Evolutionary conservation across 2,329 filamentous ascomycete genomes (phyloP).

Genomic region (Biscogniauxia marginata): DNA sequence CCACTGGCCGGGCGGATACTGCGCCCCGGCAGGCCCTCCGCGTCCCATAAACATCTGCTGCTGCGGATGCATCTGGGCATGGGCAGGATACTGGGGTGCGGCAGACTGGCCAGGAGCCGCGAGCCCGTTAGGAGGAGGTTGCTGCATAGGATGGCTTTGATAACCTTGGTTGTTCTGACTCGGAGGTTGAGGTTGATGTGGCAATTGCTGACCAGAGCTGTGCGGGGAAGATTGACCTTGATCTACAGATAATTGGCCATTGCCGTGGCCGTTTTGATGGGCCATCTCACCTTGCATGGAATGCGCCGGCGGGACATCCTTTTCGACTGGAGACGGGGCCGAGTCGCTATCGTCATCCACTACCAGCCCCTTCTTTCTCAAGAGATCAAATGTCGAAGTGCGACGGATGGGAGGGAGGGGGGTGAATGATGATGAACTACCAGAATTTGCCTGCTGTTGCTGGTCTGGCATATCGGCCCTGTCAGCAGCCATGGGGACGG

Average conservation of each 20-base stretch:
- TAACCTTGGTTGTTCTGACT: constrained; percentile 17
- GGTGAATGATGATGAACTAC: constrained; percentile 47
- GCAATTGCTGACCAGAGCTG: constrained; percentile 14
- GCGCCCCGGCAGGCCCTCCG: constrained; percentile 20
- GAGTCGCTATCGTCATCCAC: constrained; percentile 35
- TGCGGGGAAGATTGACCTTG: constrained; percentile 19
- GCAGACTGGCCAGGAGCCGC: constrained; percentile 14
- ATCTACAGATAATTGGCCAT: constrained; percentile 22
- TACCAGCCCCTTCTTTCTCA: constrained; percentile 36
- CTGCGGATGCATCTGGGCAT: constrained; percentile 16
- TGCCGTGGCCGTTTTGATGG: constrained; percentile 30
- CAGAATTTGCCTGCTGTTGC: constrained; percentile 1
- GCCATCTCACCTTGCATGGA: constrained; percentile 16
- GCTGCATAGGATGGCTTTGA: constrained; percentile 15
- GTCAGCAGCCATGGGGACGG: constrained; percentile 24
- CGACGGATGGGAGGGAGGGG: constrained; percentile 59
- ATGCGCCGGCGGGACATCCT: constrained; percentile 22
- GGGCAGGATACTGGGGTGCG: constrained; percentile 15
- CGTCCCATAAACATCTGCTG: constrained; percentile 22
- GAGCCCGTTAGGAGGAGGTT: constrained; percentile 19
- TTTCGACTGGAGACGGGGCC: constrained; percentile 26
- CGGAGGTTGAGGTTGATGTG: constrained; percentile 12
- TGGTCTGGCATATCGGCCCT: constrained; percentile 16
- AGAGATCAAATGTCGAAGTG: constrained; percentile 53
- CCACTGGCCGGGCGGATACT: constrained; percentile 20